A percentile compares a stretch with the other conserved stretches of the same genome.
Conservation (phyloP, 2,329 filamentous ascomycete species). For the Cytospora piceicola region DNA sequence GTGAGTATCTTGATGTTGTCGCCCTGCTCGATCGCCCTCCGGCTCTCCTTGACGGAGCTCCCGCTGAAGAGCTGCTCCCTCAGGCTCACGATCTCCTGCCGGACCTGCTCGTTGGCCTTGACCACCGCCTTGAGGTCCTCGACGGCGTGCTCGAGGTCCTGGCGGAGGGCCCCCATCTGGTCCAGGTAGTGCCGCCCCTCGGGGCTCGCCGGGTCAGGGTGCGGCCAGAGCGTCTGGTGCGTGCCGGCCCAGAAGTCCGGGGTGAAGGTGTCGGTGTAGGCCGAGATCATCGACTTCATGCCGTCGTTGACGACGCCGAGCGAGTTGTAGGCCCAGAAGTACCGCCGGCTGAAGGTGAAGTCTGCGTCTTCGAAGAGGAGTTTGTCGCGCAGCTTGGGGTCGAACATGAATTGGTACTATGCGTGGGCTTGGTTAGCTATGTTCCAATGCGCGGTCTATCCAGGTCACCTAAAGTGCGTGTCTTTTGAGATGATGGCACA, state of each 20-base stretch:
- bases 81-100: conserved; percentile 59
- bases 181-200: conserved; percentile 53
- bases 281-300: conserved; percentile 60
- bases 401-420: conserved; percentile 61
- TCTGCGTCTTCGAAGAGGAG: conserved; percentile 64
- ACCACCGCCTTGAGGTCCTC: conserved; percentile 51
- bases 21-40: conserved; percentile 66
- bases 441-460: no score
- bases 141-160: conserved; percentile 57
- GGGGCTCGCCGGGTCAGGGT: conserved; percentile 49
- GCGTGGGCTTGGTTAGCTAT: neutral
- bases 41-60: conserved; percentile 64
- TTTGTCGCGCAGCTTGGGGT: conserved; percentile 57
- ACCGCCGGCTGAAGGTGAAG: conserved; percentile 64
- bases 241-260: conserved; percentile 62
- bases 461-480: neutral
- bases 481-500: conserved; percentile 10
- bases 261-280: conserved; percentile 61
- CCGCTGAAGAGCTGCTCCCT: conserved; percentile 66
- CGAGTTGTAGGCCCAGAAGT: conserved; percentile 67
- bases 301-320: conserved; percentile 63
- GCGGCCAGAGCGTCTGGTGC: conserved; percentile 60
- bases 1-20: conserved; percentile 65
- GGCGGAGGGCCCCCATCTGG: conserved; percentile 49
- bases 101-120: conserved; percentile 55